Evolutionary conservation across 176 grass and related monocot genomes (phyloP), one percentile per base, ranked within the genome.

Genomic region (Cenchrus fungigraminus): DNA sequence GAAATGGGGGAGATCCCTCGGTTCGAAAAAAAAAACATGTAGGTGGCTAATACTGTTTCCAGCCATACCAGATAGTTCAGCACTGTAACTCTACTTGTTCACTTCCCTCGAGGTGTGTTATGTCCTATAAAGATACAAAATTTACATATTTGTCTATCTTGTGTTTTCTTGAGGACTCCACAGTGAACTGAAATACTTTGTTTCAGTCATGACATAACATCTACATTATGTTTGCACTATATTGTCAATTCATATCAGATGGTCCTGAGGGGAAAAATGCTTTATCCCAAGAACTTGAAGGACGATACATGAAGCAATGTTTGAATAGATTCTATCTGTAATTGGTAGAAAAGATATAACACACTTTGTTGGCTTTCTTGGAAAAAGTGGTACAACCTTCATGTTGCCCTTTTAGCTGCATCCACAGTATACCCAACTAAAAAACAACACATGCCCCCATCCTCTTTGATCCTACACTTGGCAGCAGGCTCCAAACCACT

Each of bases 341-440:
- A 64, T 25, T 87, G 68, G 17, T 59, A 40, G 11, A 87, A 34
- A 87, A 91, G 69, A 79, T 74, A 68, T 25, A 74, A 76, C 52
- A 67, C 80, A 73, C 43, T 76, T 69, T 54, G 43, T 73, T 68
- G 16, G 80, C 29, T 90, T 46, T 83, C 67, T 34, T 69, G 29
- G 60, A 60, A 68, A 74, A 83, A 70, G 62, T 56, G 25, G 68
- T 45, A 79, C 53, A 76, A 45, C 46, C 59, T 55, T 73, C 75
- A 20, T 66, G 19, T 72, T 69, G 31, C 90, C 84, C 81, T 89
- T 84, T 81, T 69, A 57, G 62, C 69, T 87, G 64, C 68, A 87
- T 85, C 73, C 66, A 79, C 61, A 31, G 29, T 51, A 76, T 63
- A 83, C 47, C 47, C 47, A 74, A 86, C 80, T 80, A 83, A 92